phyloP scores from a whole-genome alignment of 2,329 filamentous ascomycete species.

The Neofusicoccum cordaticola region DNA sequence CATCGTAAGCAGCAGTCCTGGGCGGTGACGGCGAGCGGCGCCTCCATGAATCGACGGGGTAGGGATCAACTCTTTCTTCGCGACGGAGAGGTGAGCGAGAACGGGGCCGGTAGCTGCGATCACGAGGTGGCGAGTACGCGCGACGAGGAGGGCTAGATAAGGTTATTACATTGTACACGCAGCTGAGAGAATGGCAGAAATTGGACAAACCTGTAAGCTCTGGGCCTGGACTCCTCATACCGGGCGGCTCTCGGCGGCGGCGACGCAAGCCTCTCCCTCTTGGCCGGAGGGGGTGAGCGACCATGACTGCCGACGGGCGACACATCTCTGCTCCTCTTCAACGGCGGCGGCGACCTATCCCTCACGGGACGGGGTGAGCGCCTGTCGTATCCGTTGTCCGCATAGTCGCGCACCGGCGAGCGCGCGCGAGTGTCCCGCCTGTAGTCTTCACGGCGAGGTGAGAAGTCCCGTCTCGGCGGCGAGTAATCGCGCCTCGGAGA shows the following conservation, averaged over 20 bases:
- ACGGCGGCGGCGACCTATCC: constrained; percentile 43
- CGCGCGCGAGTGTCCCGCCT: constrained; percentile 36
- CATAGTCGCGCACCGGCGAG: constrained; percentile 38
- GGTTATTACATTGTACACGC: not conserved
- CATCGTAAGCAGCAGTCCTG: constrained; percentile 32
- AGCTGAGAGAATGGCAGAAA: not conserved
- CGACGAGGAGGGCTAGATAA: constrained; percentile 34
- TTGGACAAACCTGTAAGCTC: constrained; percentile 32
- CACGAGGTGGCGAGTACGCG: constrained; percentile 41
- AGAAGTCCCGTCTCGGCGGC: constrained; percentile 23
- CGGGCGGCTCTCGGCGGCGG: constrained; percentile 33
- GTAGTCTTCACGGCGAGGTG: constrained; percentile 41
- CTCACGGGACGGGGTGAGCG: constrained; percentile 42
- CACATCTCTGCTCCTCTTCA: constrained; percentile 45
- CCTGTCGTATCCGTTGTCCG: constrained; percentile 32
- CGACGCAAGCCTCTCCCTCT: constrained; percentile 41
- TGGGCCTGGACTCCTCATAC: constrained; percentile 47
- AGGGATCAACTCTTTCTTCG: constrained; percentile 48
- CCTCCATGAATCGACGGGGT: constrained; percentile 50
- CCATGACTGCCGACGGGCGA: constrained; percentile 48
- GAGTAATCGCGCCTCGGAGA: constrained; percentile 42
- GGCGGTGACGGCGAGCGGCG: constrained; percentile 54
- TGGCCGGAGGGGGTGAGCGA: constrained; percentile 40
- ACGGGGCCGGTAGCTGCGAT: constrained; percentile 45
- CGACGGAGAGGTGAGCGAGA: constrained; percentile 55